Evolutionary conservation across 352 stramenopile genomes (phyloP), one percentile per base, ranked within the genome.

Genomic region (Blastocystis sp.): DNA sequence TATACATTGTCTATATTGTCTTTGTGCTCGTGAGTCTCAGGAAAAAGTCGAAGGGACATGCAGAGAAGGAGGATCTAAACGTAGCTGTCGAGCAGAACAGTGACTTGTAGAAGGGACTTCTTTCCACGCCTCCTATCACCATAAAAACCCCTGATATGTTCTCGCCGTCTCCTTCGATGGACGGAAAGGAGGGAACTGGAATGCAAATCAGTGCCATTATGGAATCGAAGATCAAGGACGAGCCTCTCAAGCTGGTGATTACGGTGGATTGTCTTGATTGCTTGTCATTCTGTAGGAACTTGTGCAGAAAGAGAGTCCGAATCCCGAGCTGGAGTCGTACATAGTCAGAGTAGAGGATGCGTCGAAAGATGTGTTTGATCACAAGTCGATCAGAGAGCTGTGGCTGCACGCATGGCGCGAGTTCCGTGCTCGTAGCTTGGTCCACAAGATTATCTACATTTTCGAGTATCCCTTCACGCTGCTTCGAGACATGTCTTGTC

Each of bases 401-500:
- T 64, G 43, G 47, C 15, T 37, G 15, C 54, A 66, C 47, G 73
- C 73, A 4, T 84, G 50, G 47, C 15, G 7, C 9, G 34, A 37
- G 20, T 84, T 84, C 73, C 26, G 26, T 9, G 45, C 59, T 18
- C 73, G 7, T 11, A 66, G 43, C 3, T 11, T 66, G 2, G 1
- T 84, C 3, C 15, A n/a, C 0, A 84, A 84, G 50, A 23, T 84
- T 11, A 23, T 37, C 15, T 84, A 84, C 20, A 76, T 94, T 45
- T 90, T 92, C 41, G 91, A 95, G 87, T 92, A 94, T 34, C 94
- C 94, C 13, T 93, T 95, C 76, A 93, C 91, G 0, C 29, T 92
- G 39, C 47, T 63, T 4, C 90, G 90, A 55, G 90, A 95, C 79
- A 63, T 93, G 0, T 94, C 94, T 15, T 92, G 96, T 53, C 92